phyloP scores from a whole-genome alignment of 805 yeast species.

The Candida vaughaniae region DNA sequence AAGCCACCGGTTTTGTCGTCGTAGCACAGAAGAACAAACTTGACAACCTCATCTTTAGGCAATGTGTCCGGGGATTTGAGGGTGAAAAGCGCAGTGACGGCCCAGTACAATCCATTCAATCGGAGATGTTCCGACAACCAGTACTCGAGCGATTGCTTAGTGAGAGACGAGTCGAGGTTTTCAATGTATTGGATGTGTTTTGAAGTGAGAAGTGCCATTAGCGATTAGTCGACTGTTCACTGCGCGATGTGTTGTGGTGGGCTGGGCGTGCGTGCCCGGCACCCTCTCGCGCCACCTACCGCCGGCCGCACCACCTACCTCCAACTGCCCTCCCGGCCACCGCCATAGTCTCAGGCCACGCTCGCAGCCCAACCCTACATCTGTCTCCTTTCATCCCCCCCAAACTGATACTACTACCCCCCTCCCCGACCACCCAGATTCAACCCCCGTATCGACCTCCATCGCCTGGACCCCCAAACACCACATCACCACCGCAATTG shows the following conservation, averaged over 20 bases:
- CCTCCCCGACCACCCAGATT: too few relatives aligned
- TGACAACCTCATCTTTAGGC: constrained; percentile 57
- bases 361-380: too few relatives aligned
- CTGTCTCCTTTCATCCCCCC: too few relatives aligned
- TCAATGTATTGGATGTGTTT: constrained; percentile 37
- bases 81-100: constrained; percentile 69
- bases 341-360: too few relatives aligned
- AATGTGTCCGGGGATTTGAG: constrained; percentile 55
- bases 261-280: background rate
- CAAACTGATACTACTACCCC: too few relatives aligned
- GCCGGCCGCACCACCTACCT: background rate
- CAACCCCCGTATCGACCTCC: too few relatives aligned
- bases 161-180: constrained; percentile 32
- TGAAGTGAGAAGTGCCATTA: constrained; percentile 6
- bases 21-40: constrained; percentile 71
- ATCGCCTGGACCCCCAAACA: too few relatives aligned
- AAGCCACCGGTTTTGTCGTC: constrained; percentile 68
- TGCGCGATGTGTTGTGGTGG: too few relatives aligned
- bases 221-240: too few relatives aligned
- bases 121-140: constrained; percentile 91
- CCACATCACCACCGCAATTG: too few relatives aligned
- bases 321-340: background rate
- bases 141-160: constrained; percentile 61
- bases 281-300: background rate
- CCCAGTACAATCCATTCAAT: constrained; percentile 95